Evolutionary conservation across 768 basidiomycete species (phyloP), one percentile per base, ranked within the genome.

Genomic region (Filobasidium wieringae): DNA sequence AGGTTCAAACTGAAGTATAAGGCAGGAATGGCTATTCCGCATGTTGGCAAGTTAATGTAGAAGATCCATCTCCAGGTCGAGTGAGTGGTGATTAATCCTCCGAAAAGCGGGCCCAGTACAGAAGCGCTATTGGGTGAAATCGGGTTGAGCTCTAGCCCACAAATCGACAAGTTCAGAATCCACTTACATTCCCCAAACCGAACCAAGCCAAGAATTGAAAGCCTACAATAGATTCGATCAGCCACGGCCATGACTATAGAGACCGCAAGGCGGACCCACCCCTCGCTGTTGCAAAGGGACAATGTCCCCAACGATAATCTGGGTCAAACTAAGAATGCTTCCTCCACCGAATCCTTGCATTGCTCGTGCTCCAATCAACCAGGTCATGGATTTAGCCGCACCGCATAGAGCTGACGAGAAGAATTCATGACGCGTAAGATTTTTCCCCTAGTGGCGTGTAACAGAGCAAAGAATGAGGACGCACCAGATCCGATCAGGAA

Each of bases 221-320:
- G 86, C 17, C 43, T 47, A 26, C 9, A 37, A 37, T 9, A 9
- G n/a, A 6, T 22, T 14, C 12, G 29, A 24, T 3, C 43, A 47
- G 11, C 15, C 19, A 43, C 7, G 15, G 29, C 15, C n/a, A 4
- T 4, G 29, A 26, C 43, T 5, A 6, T 7, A 47, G 14, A 24
- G 22, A 40, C 37, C 37, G 19, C 8, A n/a, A 8, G 41, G 8
- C 9, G 7, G 14, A 47, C 24, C 29, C 24, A 47, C 84, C 4
- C 85, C 88, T 67, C 88, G 85, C 61, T 88, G 83, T 75, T 82
- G 76, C 34, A 92, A 73, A 0, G 87, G 81, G 0, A 88, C 85
- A 33, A 92, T 88, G 72, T 92, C 89, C 41, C 57, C 54, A 39
- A 62, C 56, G 57, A 59, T 55, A n/a, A 63, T 45, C 52, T 55